A percentile compares a stretch with the other conserved stretches of the same genome.
These are phyloP conservation scores for Xylariomycetidae sp. DNA, from an alignment of 2,329 filamentous ascomycete genomes.

Conservation along the genomic window DNA sequence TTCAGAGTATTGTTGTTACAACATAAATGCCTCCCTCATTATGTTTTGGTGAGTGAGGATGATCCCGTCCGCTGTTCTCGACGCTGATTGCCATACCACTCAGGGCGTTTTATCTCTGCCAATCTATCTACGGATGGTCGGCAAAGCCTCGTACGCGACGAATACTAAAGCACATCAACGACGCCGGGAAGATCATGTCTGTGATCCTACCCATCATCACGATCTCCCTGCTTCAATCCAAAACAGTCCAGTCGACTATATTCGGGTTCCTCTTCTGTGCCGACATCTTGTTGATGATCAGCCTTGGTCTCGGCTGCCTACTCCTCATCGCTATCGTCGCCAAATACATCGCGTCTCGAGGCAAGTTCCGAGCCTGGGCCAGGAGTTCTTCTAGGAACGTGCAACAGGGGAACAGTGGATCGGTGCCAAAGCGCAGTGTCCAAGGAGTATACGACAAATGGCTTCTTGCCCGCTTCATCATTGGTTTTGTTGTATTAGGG, in stretches of 20 bases:
- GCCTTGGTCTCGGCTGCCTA: conserved; percentile 30
- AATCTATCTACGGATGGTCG: conserved; percentile 12
- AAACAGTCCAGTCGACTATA: conserved; percentile 8
- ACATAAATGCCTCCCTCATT: no score
- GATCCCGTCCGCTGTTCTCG: no score
- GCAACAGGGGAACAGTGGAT: conserved; percentile 14
- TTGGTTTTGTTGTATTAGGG: conserved; percentile 38
- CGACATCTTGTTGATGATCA: conserved; percentile 18
- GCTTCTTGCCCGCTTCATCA: conserved; percentile 39
- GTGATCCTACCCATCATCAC: conserved; percentile 9
- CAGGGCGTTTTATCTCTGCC: conserved; percentile 12
- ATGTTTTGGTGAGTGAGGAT: no score
- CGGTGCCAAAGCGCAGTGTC: no score
- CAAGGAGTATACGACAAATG: conserved; percentile 34
- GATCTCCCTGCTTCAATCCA: conserved; percentile 11
- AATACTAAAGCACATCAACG: conserved; percentile 5
- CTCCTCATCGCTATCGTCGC: conserved; percentile 34
- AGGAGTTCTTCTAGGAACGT: conserved; percentile 27
- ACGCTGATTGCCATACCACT: no score
- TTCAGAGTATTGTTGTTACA: no score
- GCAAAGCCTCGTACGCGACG: conserved; percentile 3
- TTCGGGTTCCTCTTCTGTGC: conserved; percentile 11
- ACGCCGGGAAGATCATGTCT: conserved; percentile 8
- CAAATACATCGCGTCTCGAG: conserved; percentile 35
- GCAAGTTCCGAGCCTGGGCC: conserved; percentile 27